phyloP scores from a whole-genome alignment of 179 eudicot genomes.

The Heliamphora pulchella region DNA sequence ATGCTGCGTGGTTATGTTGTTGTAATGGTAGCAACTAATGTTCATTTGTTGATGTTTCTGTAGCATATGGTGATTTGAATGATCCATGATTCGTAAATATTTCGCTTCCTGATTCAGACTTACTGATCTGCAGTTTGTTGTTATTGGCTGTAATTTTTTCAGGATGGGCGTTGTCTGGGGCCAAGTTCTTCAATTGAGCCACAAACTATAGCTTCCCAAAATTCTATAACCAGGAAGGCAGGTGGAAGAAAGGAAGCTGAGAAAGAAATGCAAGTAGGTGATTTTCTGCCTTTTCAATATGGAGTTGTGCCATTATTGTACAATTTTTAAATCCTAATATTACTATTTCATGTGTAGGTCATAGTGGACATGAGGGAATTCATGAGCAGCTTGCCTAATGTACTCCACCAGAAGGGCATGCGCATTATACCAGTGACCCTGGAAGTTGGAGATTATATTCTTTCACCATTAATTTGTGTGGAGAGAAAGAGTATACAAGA shows the following conservation, averaged over 20 bases:
- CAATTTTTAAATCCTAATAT: background rate
- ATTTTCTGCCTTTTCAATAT: background rate
- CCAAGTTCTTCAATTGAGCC: slow-evolving; percentile 47
- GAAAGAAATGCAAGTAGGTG: slow-evolving; percentile 73
- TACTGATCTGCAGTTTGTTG: slow-evolving; percentile 10
- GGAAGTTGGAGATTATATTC: slow-evolving; percentile 97
- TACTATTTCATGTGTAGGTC: slow-evolving; percentile 38
- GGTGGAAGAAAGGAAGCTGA: slow-evolving; percentile 86
- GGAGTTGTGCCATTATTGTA: background rate
- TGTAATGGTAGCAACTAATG: background rate
- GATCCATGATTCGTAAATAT: background rate
- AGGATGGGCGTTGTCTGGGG: slow-evolving; percentile 71
- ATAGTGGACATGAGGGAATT: slow-evolving; percentile 99
- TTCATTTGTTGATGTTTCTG: background rate
- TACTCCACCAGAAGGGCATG: slow-evolving; percentile 95
- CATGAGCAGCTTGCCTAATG: slow-evolving; percentile 99
- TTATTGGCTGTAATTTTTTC: slow-evolving; percentile 19
- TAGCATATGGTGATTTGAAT: background rate
- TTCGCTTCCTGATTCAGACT: slow-evolving; percentile 8
- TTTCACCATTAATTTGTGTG: slow-evolving; percentile 84
- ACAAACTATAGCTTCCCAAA: slow-evolving; percentile 43
- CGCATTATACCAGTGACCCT: slow-evolving; percentile 85
- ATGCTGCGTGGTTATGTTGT: no score
- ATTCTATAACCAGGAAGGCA: slow-evolving; percentile 82
- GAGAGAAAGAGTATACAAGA: slow-evolving; percentile 97